Evolutionary conservation across 352 stramenopile genomes (phyloP).

Genomic region (Peronospora farinosa): DNA sequence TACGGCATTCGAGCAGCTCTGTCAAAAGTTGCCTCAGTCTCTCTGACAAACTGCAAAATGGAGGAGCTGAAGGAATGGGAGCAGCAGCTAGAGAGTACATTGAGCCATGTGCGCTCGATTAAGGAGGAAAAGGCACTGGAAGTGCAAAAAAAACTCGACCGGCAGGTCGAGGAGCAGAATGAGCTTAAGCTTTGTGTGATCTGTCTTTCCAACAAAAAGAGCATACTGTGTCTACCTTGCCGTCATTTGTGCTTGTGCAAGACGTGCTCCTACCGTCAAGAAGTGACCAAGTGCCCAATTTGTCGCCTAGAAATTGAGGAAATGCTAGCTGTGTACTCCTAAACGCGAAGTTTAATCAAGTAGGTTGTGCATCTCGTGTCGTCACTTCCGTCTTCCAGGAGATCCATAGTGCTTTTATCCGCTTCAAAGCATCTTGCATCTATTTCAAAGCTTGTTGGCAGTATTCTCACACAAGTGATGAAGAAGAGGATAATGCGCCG

Average conservation of each 20-base stretch:
- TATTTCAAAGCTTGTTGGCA: not conserved
- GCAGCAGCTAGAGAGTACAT: constrained; percentile 53
- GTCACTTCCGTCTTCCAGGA: constrained; percentile 4
- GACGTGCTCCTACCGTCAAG: constrained; percentile 55
- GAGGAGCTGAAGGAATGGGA: constrained; percentile 72
- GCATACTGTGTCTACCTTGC: constrained; percentile 75
- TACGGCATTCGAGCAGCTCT: constrained; percentile 29
- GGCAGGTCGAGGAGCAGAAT: constrained; percentile 68
- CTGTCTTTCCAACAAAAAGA: constrained; percentile 77
- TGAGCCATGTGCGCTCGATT: constrained; percentile 43
- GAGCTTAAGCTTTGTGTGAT: constrained; percentile 86
- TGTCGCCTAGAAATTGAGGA: constrained; percentile 78
- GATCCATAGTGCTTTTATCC: constrained; percentile 15
- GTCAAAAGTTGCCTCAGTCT: constrained; percentile 17
- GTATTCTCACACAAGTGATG: not conserved
- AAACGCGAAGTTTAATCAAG: constrained; percentile 11
- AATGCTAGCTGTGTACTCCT: constrained; percentile 80
- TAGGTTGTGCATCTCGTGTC: not conserved
- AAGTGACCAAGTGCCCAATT: constrained; percentile 78
- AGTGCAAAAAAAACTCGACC: constrained; percentile 68
- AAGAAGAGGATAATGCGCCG: too few species aligned
- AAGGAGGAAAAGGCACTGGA: constrained; percentile 75
- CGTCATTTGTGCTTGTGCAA: constrained; percentile 79
- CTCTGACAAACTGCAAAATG: constrained; percentile 29
- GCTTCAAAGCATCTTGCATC: not conserved